Percentiles rank a stretch among this genome's conserved stretches.
Conservation (phyloP, 75 land plant genomes). For the Sequoia sempervirens region DNA sequence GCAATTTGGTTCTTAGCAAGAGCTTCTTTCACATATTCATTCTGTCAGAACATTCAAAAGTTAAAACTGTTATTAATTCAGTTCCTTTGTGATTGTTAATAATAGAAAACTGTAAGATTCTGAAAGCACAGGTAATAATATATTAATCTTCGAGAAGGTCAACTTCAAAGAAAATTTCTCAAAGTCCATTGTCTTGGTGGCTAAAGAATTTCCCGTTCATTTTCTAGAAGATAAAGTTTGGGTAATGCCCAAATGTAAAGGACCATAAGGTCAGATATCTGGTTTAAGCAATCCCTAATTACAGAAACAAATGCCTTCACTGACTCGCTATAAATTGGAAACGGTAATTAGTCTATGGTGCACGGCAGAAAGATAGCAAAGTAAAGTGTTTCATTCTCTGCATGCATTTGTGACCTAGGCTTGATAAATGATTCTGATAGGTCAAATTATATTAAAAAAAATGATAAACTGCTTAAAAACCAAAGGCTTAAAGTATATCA, state of each 20-base stretch:
- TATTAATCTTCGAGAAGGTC: too few relatives aligned
- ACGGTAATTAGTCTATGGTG: not conserved
- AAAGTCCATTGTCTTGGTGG: not conserved
- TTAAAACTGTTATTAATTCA: not conserved
- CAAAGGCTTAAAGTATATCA: too few relatives aligned
- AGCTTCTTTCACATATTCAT: constrained; percentile 32
- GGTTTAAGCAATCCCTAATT: not conserved
- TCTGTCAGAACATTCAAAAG: constrained; percentile 27
- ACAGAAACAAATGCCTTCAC: not conserved
- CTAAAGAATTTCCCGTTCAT: not conserved
- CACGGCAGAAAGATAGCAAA: not conserved
- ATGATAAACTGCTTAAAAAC: too few relatives aligned
- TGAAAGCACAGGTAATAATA: not conserved
- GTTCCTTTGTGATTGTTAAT: not conserved
- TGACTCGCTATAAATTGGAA: not conserved
- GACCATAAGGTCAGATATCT: not conserved
- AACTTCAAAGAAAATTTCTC: too few relatives aligned
- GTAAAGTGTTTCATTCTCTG: not conserved
- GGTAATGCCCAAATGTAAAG: not conserved
- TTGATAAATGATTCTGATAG: not conserved
- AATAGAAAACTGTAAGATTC: not conserved
- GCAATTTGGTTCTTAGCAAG: constrained; percentile 40
- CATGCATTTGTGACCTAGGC: not conserved
- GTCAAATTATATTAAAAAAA: too few relatives aligned
- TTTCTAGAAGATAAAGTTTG: not conserved